Conservation (phyloP, 345 rosid genomes). For the Lagerstroemia speciosa region DNA sequence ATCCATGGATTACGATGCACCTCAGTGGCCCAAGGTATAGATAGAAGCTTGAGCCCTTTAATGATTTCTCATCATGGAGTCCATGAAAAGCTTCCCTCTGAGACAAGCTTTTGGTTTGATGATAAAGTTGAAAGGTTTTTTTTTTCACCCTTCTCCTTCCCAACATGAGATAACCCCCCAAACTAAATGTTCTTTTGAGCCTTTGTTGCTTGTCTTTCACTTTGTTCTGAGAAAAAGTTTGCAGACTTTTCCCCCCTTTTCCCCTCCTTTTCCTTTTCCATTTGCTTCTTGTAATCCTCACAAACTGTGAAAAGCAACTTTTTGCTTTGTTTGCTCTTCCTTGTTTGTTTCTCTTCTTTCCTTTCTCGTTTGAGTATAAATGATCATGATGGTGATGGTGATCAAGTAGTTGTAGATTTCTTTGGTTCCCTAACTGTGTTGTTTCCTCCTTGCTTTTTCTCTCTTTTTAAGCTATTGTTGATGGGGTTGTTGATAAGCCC, state of each 20-base stretch:
- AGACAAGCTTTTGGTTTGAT: conserved; percentile 12
- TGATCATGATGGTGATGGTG: no score
- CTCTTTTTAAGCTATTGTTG: conserved; percentile 10
- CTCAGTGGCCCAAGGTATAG: conserved; percentile 39
- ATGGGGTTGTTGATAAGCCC: conserved; percentile 22
- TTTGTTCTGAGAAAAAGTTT: conserved; percentile 15
- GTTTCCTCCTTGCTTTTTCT: not conserved
- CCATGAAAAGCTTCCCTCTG: conserved; percentile 7
- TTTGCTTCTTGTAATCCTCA: conserved; percentile 1
- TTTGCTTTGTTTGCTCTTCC: conserved; percentile 8
- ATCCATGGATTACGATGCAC: conserved; percentile 2
- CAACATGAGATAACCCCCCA: conserved; percentile 3
- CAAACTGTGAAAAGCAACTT: conserved; percentile 14
- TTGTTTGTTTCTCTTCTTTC: conserved; percentile 13
- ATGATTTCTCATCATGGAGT: not conserved
- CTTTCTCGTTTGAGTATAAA: not conserved
- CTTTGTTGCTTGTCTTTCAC: conserved; percentile 10
- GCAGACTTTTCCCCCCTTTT: not conserved
- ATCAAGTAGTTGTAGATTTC: no score
- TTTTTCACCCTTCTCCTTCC: conserved; percentile 1
- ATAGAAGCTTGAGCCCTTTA: not conserved
- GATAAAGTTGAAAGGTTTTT: conserved; percentile 9
- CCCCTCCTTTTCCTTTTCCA: conserved; percentile 14
- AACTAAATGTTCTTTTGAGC: conserved; percentile 9
- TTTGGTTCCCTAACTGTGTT: conserved; percentile 7